These are phyloP conservation scores for Tetrapisispora arboricola DNA, from an alignment of 805 yeast genomes.

Conservation along the genomic window DNA sequence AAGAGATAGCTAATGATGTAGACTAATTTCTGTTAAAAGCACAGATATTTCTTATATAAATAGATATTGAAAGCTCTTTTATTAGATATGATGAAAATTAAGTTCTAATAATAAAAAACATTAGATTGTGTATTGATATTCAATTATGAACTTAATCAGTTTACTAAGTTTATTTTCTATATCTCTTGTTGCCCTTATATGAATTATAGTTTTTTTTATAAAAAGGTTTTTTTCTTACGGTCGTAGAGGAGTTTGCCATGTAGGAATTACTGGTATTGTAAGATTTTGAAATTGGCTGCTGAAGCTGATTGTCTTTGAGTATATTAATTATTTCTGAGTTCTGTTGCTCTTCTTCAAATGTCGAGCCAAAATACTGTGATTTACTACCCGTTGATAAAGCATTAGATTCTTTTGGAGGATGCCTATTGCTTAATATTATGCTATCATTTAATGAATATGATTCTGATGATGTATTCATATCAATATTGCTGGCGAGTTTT, in stretches of 20 bases:
- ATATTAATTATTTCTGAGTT: conserved; percentile 16
- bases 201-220: background rate
- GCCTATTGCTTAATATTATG: background rate
- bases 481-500: background rate
- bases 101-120: too few species aligned
- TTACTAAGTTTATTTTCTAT: background rate
- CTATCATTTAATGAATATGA: conserved; percentile 9
- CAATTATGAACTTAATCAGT: too few species aligned
- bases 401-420: conserved; percentile 7
- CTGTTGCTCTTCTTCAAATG: conserved; percentile 9
- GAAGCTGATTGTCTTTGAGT: conserved; percentile 10
- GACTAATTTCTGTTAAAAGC: background rate
- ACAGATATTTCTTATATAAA: background rate
- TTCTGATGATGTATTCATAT: conserved; percentile 6
- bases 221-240: background rate
- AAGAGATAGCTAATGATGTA: conserved; percentile 43
- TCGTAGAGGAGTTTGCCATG: conserved; percentile 2
- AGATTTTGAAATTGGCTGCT: background rate
- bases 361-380: conserved; percentile 15
- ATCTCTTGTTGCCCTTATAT: conserved; percentile 6
- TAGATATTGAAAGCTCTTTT: too few species aligned
- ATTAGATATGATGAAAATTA: too few species aligned
- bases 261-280: conserved; percentile 2
- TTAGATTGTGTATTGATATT: too few species aligned
- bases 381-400: conserved; percentile 5